A percentile compares a stretch with the other conserved stretches of the same genome.
Conservation (phyloP, 192 early-diverging fungal genomes). For the Coemansia sp. region DNA sequence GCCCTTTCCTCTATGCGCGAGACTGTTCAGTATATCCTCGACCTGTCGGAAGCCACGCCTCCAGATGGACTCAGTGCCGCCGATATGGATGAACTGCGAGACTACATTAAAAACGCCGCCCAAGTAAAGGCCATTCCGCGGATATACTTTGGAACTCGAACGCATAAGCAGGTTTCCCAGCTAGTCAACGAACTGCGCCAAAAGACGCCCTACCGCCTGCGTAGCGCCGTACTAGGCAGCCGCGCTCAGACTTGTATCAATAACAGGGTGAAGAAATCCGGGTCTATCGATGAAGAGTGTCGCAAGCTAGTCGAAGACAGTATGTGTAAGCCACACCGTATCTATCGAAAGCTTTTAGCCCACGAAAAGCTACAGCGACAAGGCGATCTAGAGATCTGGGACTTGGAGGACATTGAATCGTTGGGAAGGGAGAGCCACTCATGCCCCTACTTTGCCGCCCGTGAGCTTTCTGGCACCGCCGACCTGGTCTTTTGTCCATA, state of each 20-base stretch:
- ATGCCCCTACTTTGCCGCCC: slow-evolving; percentile 62
- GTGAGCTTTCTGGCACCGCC: slow-evolving; percentile 44
- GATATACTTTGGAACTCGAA: slow-evolving; percentile 59
- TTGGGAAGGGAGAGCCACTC: slow-evolving; percentile 34
- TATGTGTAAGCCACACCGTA: slow-evolving; percentile 14
- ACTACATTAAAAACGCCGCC: neutral
- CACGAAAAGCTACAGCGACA: slow-evolving; percentile 8
- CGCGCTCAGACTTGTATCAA: slow-evolving; percentile 58
- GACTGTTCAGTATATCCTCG: slow-evolving; percentile 11
- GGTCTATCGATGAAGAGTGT: slow-evolving; percentile 43
- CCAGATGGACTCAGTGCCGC: slow-evolving; percentile 16
- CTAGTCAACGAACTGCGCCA: slow-evolving; percentile 56
- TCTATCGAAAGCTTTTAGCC: neutral
- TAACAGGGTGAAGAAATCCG: slow-evolving; percentile 18
- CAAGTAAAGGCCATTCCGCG: slow-evolving; percentile 5
- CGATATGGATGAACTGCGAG: slow-evolving; percentile 18
- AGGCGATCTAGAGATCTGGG: slow-evolving; percentile 54
- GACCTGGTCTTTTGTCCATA: slow-evolving; percentile 67
- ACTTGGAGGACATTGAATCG: slow-evolving; percentile 59
- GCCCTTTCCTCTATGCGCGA: neutral
- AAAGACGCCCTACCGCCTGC: slow-evolving; percentile 58
- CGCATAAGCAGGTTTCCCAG: slow-evolving; percentile 62
- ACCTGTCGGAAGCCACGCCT: neutral
- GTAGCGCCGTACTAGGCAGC: slow-evolving; percentile 55
- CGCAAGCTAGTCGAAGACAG: slow-evolving; percentile 30